Base-by-base conservation (phyloP, 768 basidiomycete species). In the Mrakia frigida region DNA sequence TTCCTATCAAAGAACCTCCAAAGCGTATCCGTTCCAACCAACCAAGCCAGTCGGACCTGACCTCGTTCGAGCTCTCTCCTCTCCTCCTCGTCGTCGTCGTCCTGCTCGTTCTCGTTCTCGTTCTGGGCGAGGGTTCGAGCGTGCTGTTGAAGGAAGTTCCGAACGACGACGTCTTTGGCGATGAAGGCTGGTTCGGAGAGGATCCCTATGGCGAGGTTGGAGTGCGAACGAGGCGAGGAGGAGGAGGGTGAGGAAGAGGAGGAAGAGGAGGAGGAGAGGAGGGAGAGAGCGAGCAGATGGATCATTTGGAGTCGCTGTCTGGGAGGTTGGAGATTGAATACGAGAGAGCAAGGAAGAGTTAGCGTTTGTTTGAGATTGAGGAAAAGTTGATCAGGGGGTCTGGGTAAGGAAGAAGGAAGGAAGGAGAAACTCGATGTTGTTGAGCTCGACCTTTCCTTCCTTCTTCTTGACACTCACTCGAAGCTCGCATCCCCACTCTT, bases 1-100 rank as follows among this genome's bases (percentile, higher is more conserved):
- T 78, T 78, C 59, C 50, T 43, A 37, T 78, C 77, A 33, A 78
- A 78, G 56, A 78, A 78, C 16, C 77, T 37, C 43, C 52, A 69
- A 23, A 78, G 50, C n/a, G 77, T 78, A 56, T 78, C 77, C 4
- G 77, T 78, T 33, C 77, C 77, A 0, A 78, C 63, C n/a, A 78
- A 59, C 77, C 77, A 78, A 14, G 63, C 65, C 11, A 31, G 23
- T 28, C 25, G 37, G n/a, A 35, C 35, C 56, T 41, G 23, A 3
- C 6, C 31, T 6, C 14, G 33, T 11, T 31, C 63, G 33, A 60
- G 13, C 46, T 50, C 16, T 18, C 3, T 50, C 16, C 46, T 16
- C 10, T 50, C 46, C 13, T 50, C 46, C 18, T 50, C 46, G 11
- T 18, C 18, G 1, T 21, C 46, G 46, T 14, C 18, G 46, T 50